Conservation (phyloP, 2,329 filamentous ascomycete species). For the Penicillium sp. region DNA sequence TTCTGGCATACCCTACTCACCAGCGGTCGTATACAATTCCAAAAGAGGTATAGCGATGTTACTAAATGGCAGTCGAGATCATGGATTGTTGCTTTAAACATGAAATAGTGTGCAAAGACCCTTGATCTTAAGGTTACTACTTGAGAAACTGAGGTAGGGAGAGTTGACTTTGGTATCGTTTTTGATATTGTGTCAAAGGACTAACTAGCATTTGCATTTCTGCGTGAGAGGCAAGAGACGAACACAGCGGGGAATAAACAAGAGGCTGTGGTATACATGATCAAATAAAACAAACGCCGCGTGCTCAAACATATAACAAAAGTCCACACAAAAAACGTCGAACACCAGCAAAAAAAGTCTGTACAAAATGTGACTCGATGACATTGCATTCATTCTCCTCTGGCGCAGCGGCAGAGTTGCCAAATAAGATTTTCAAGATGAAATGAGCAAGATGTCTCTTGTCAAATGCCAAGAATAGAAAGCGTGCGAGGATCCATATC, state of each 20-base stretch:
- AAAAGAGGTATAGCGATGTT: too few relatives aligned
- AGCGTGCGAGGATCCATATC: constrained; percentile 10
- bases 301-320: not conserved
- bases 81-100: not conserved
- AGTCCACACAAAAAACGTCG: not conserved
- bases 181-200: not conserved
- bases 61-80: not conserved
- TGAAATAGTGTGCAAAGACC: not conserved
- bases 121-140: not conserved
- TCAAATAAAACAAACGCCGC: not conserved
- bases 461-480: not conserved
- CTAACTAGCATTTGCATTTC: not conserved
- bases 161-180: not conserved
- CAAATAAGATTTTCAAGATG: not conserved
- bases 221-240: not conserved
- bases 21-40: too few relatives aligned
- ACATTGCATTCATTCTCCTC: not conserved
- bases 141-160: not conserved
- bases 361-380: constrained; percentile 1
- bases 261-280: constrained; percentile 4
- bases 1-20: too few relatives aligned
- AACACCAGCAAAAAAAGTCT: not conserved
- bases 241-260: not conserved
- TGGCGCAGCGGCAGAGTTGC: not conserved
- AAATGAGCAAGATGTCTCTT: not conserved